Percentiles rank a stretch among this genome's conserved stretches.
Evolutionary conservation across 2,329 filamentous ascomycete species (phyloP).

Genomic region (Venturia carpophila): DNA sequence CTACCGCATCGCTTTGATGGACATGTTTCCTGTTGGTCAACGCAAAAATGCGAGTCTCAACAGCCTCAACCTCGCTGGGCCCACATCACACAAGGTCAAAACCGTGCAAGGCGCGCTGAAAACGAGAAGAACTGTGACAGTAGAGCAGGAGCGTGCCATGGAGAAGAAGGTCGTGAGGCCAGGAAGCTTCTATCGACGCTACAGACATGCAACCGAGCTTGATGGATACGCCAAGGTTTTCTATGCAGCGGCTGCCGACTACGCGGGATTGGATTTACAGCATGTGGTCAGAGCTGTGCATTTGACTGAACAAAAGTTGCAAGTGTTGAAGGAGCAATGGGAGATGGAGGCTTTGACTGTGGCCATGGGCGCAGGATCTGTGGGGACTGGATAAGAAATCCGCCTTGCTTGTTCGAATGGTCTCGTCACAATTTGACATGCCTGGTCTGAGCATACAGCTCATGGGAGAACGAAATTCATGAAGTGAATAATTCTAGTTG

Average conservation of each 20-base stretch:
- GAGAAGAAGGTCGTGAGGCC: conserved; percentile 29
- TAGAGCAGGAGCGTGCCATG: conserved; percentile 26
- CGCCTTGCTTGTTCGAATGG: not conserved
- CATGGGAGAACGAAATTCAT: no score
- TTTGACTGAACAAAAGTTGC: conserved; percentile 35
- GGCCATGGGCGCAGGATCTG: not conserved
- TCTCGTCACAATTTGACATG: no score
- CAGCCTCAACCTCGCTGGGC: conserved; percentile 22
- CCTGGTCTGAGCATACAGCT: no score
- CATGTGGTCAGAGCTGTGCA: conserved; percentile 45
- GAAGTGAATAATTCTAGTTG: no score
- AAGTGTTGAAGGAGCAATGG: conserved; percentile 34
- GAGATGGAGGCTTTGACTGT: not conserved
- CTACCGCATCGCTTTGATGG: conserved; percentile 34
- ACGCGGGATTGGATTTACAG: conserved; percentile 41
- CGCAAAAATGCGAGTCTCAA: not conserved
- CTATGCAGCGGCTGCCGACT: conserved; percentile 43
- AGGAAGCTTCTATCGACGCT: conserved; percentile 44
- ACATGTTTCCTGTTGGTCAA: conserved; percentile 33
- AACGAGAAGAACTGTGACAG: conserved; percentile 29
- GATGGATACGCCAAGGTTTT: conserved; percentile 39
- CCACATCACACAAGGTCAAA: conserved; percentile 32
- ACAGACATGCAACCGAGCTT: conserved; percentile 42
- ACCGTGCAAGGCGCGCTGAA: conserved; percentile 38
- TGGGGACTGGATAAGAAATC: not conserved